Evolutionary conservation across 805 yeast genomes (phyloP), one percentile per base, ranked within the genome.

Genomic region (Suhomyces vadensis): DNA sequence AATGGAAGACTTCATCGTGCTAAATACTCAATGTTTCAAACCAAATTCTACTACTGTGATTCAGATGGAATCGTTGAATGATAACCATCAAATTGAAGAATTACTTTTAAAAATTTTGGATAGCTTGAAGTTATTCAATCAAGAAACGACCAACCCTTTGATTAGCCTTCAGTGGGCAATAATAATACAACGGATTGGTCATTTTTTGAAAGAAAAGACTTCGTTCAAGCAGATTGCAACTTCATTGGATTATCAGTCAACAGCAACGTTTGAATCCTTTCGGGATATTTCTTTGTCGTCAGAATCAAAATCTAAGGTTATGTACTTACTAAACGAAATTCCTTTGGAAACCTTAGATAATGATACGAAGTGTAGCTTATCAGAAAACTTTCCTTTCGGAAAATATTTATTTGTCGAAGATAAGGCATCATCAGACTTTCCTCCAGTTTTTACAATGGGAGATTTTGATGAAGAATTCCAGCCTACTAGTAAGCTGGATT

Each of bases 171-270:
- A 39, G 11, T 49, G 49, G 49, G 42, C 49, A 13, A 25, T 49
- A 2, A 6, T 46, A 9, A 29, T 43, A 17, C 39, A 23, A 17
- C 39, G 37, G 21, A 22, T 48, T 17, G 37, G 37, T 13, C 13
- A 13, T 17, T n/a, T 9, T 7, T 21, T 47, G 10, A 31, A 31
- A 9, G 37, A 24, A 5, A 22, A 39, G 9, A 25, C 47, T 2
- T 23, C 42, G 7, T 43, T 47, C 9, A 29, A 26, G 17, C 47
- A 48, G 20, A 31, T 52, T 5, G 22, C 46, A 8, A 37, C 37
- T n/a, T 45, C 56, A 2, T 44, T 57, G 26, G 51, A 57, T 4
- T 49, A 46, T 39, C 60, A 57, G 31, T 29, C 39, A 10, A 29
- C 24, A 14, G 11, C 37, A 7, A 35, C 43, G 5, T 35, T 42